Base-by-base conservation (phyloP, 1,284 basidiomycete species). In the Pseudozyma sp. region DNA sequence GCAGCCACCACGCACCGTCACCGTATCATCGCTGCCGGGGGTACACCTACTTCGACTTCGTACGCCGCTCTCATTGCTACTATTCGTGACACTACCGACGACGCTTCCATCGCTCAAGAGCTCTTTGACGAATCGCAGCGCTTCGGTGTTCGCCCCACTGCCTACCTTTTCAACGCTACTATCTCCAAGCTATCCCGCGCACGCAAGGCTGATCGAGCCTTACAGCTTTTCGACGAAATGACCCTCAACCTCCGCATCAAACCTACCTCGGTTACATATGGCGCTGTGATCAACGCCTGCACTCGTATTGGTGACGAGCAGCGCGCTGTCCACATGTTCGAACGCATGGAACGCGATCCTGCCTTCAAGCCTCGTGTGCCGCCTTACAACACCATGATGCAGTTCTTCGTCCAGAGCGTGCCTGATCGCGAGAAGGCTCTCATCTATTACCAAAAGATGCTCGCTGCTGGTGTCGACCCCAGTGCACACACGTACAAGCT, bases 311-410 rank as follows among this genome's bases (percentile, higher is more conserved):
- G 97, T 5, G 95, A 99, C 85, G 90, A 91, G 18, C 87, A 88
- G 18, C 91, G 91, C 0, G 97, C 97, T 1, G 92, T 93, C 83
- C 87, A 88, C 13, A 86, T 98, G 54, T 98, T 97, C 86, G 85
- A 88, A 57, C 94, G 96, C 86, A 99, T 99, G 96, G 85, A 88
- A 9, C 75, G 85, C 44, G 89, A 91, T 76, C 88, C 86, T 34
- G 90, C 91, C 77, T 98, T 95, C 88, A 91, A 89, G 86, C 91
- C 95, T 9, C 89, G 95, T 8, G 91, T 97, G 1, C 96, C 97
- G 21, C 96, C 96, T 6, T 94, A 90, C 88, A 99, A 97, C 87
- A 97, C 93, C 42, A 97, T 99, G 95, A 97, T 99, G 89, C 97
- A 99, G 86, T 89, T 96, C 83, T 97, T 94, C 87, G 92, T 93